Evolutionary conservation across 768 basidiomycete species (phyloP), one percentile per base, ranked within the genome.

Genomic region (Daedalea quercina): DNA sequence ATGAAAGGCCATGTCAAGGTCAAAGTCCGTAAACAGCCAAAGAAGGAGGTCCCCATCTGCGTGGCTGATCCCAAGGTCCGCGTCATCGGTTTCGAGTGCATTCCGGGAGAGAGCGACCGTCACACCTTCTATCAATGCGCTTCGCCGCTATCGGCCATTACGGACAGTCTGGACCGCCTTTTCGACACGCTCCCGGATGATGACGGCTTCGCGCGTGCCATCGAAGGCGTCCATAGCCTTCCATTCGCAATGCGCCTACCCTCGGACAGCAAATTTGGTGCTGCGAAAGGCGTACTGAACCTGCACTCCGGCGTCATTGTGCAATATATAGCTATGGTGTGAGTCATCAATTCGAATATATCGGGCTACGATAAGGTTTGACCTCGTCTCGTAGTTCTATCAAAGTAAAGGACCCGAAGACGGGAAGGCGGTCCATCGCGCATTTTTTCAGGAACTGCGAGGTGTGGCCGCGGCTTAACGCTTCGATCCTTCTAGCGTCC

Each of bases 391-490:
- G 4, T 55, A 88, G 88, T 4, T 88, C 87, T 9, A 69, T 90
- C 59, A 87, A 86, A 67, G 77, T 94, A 53, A 87, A 85, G 65
- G 82, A 89, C 50, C 62, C 79, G 1, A 68, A 74, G 15, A 79
- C 79, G 3, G 71, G 73, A 24, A 77, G 76, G 58, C 76, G 80
- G 13, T 90, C 88, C 2, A 85, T 94, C 31, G 86, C 92, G 3
- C 93, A 96, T 68, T 93, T 94, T 66, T 95, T 94, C 66, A 82
- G 93, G 9, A 72, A 82, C 44, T 85, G 90, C 66, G 81, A 84
- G 50, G 72, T 94, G 25, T 91, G 84, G 80, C 91, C 92, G 1
- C 80, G 79, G 44, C 67, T 93, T 19, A 76, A 89, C 53, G 79
- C 86, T 3, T 69, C 76, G 19, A 52, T 71, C 3, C 73, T 84